These are phyloP conservation scores for Prunus mira DNA, from an alignment of 306 rosid species.

Conservation along the genomic window DNA sequence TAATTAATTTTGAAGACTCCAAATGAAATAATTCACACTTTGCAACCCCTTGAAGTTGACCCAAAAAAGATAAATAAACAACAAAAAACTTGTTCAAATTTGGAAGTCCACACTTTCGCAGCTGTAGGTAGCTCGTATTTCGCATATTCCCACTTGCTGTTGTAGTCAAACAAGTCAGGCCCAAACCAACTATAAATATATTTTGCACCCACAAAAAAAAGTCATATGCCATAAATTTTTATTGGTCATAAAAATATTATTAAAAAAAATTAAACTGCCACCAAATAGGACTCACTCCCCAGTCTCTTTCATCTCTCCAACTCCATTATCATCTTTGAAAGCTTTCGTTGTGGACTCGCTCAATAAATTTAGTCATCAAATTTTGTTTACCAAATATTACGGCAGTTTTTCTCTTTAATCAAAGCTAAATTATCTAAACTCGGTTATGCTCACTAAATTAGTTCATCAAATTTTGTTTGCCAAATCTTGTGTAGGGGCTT, in stretches of 20 bases:
- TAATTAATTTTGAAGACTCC: no score
- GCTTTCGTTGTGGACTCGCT: neutral
- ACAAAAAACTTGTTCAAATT: neutral
- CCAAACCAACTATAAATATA: neutral
- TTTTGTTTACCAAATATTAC: neutral
- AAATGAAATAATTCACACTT: no score
- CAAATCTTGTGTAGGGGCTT: no score
- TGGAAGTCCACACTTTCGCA: neutral
- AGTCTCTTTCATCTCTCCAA: neutral
- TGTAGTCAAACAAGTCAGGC: constrained; percentile 1
- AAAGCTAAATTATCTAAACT: neutral
- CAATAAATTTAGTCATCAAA: no score
- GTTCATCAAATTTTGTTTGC: no score
- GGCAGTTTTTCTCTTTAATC: no score
- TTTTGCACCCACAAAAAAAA: no score
- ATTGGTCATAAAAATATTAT: neutral
- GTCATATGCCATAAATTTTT: neutral
- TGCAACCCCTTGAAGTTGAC: no score
- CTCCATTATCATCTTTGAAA: neutral
- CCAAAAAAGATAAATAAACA: no score
- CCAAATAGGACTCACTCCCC: neutral
- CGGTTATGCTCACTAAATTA: neutral
- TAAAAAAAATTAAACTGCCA: neutral
- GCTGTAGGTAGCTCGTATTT: neutral
- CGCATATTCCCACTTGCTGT: neutral